Evolutionary conservation across 305 asterid genomes (phyloP).

Genomic region (Rubia peregrina): DNA sequence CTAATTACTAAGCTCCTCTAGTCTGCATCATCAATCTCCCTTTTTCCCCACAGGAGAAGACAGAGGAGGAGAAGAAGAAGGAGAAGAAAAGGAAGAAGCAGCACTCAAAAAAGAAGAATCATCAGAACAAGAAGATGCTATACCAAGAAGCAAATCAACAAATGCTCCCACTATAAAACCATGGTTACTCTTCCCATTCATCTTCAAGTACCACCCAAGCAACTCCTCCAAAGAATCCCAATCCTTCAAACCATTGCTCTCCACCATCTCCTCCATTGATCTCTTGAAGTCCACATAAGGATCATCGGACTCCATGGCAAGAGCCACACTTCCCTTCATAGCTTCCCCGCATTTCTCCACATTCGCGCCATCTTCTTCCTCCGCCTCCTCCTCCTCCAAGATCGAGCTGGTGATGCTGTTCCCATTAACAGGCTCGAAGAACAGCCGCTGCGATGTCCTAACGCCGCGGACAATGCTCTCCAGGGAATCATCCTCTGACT

Average conservation of each 20-base stretch:
- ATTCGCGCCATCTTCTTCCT: background rate
- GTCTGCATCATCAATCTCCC: constrained; percentile 7
- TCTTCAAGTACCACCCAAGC: constrained; percentile 39
- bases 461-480: constrained; percentile 36
- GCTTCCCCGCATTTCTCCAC: constrained; percentile 17
- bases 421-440: constrained; percentile 34
- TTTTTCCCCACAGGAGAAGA: constrained; percentile 14
- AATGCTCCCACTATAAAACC: constrained; percentile 41
- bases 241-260: constrained; percentile 35
- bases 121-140: constrained; percentile 17
- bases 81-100: constrained; percentile 27
- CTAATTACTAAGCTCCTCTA: constrained; percentile 7
- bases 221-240: constrained; percentile 45
- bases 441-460: constrained; percentile 31
- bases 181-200: constrained; percentile 34
- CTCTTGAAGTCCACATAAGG: constrained; percentile 43
- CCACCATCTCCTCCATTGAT: constrained; percentile 54
- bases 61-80: constrained; percentile 21
- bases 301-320: constrained; percentile 36
- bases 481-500: constrained; percentile 33
- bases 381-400: constrained; percentile 1
- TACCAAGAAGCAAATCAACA: constrained; percentile 32
- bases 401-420: constrained; percentile 24
- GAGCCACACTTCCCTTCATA: constrained; percentile 25
- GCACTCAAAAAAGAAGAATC: constrained; percentile 20